A percentile compares a stretch with the other conserved stretches of the same genome.
phyloP scores from a whole-genome alignment of 1,139 yeast species.

The Taphrina deformans region DNA sequence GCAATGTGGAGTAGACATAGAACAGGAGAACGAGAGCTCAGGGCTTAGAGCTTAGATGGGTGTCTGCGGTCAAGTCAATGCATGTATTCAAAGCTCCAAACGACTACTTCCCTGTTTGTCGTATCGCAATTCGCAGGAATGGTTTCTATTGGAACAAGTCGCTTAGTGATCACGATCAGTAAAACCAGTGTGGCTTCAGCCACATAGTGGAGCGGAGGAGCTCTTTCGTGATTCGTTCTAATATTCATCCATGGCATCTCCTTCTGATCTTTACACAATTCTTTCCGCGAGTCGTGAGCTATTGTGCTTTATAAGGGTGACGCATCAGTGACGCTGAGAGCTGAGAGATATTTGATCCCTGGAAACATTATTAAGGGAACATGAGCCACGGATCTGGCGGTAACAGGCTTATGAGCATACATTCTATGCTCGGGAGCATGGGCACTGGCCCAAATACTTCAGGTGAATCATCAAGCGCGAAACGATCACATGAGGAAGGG shows the following conservation, averaged over 20 bases:
- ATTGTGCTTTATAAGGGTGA: not conserved
- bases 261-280: too few relatives aligned
- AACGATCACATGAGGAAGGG: not conserved
- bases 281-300: too few relatives aligned
- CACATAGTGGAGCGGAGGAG: constrained; percentile 7
- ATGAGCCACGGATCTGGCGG: constrained; percentile 6
- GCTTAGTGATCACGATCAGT: constrained; percentile 1
- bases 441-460: not conserved
- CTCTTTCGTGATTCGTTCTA: not conserved
- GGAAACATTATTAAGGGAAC: not conserved
- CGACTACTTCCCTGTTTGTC: too few relatives aligned
- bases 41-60: not conserved
- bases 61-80: too few relatives aligned
- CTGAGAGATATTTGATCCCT: not conserved
- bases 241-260: not conserved
- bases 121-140: too few relatives aligned
- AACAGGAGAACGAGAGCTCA: not conserved
- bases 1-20: constrained; percentile 47
- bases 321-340: too few relatives aligned
- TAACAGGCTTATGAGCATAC: constrained; percentile 17
- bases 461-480: not conserved
- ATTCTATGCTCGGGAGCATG: constrained; percentile 19
- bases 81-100: too few relatives aligned
- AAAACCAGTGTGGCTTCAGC: not conserved
- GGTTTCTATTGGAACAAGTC: too few relatives aligned